Conservation (phyloP, 768 basidiomycete species). For the Rhodotorula kratochvilovae region DNA sequence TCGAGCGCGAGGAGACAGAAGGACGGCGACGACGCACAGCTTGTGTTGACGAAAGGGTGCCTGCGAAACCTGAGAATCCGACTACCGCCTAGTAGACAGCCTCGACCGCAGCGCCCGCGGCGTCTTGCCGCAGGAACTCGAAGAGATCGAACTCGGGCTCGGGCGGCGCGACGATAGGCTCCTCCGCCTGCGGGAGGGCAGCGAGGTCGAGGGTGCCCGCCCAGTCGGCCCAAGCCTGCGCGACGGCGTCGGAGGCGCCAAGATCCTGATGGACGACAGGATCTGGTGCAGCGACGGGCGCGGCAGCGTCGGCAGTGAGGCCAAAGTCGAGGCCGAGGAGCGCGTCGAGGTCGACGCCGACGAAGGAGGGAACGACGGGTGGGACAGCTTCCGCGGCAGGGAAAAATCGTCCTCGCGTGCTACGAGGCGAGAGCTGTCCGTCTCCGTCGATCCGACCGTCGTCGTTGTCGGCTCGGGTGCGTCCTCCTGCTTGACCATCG, state of each 20-base stretch:
- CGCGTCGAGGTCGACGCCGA: slow-evolving; percentile 5
- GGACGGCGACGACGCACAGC: not conserved
- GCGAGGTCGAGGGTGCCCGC: not conserved
- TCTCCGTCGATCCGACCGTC: slow-evolving; percentile 1
- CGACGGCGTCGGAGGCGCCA: not conserved
- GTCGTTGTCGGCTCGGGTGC: not conserved
- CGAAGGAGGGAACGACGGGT: not conserved
- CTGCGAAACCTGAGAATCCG: too few relatives aligned
- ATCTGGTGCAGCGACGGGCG: slow-evolving; percentile 24
- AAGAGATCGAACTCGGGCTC: slow-evolving; percentile 24
- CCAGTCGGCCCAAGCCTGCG: slow-evolving; percentile 32
- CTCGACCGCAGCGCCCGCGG: slow-evolving; percentile 4
- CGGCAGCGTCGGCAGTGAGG: not conserved
- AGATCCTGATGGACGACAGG: slow-evolving; percentile 28
- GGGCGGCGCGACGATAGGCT: not conserved
- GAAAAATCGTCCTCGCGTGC: slow-evolving; percentile 36
- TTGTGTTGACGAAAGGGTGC: not conserved
- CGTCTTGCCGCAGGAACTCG: slow-evolving; percentile 27
- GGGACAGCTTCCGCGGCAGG: slow-evolving; percentile 40
- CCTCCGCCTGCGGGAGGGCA: not conserved
- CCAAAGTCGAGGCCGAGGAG: slow-evolving; percentile 1
- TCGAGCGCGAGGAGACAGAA: not conserved
- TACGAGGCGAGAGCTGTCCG: slow-evolving; percentile 36
- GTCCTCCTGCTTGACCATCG: not conserved
- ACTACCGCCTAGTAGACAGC: slow-evolving; percentile 24